Conservation (phyloP, 2,329 filamentous ascomycete genomes). For the Colletotrichum abscissum region DNA sequence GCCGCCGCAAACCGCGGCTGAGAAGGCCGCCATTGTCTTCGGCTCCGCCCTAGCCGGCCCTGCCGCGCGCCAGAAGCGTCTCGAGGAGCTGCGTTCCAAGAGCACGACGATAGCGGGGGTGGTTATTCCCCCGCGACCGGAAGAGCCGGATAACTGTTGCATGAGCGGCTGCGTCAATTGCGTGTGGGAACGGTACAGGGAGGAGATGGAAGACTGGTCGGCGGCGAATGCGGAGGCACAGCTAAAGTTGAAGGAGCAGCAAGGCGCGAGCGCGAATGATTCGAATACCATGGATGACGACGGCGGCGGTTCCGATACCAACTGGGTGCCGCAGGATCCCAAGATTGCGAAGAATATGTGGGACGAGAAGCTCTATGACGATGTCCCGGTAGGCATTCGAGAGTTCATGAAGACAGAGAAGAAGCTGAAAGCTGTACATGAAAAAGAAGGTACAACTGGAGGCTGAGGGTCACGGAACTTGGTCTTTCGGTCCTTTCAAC, state of each 20-base stretch:
- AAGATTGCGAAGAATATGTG: constrained; percentile 64
- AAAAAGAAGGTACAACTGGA: constrained; percentile 62
- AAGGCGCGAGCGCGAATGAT: constrained; percentile 36
- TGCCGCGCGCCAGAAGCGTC: constrained; percentile 71
- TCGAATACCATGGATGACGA: constrained; percentile 80
- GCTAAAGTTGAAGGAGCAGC: constrained; percentile 54
- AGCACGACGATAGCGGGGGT: constrained; percentile 81
- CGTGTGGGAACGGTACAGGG: constrained; percentile 92
- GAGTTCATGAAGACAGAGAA: constrained; percentile 99
- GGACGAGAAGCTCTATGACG: constrained; percentile 78
- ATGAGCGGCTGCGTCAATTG: constrained; percentile 99
- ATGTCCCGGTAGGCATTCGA: constrained; percentile 89
- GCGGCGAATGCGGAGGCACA: constrained; percentile 73
- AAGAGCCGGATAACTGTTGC: constrained; percentile 97
- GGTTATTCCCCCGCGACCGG: constrained; percentile 82
- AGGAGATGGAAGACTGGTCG: constrained; percentile 93
- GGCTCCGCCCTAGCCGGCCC: constrained; percentile 83
- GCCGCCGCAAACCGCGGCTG: constrained; percentile 60
- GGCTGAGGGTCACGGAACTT: constrained; percentile 45
- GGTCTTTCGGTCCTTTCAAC: background rate
- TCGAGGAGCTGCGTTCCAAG: constrained; percentile 66
- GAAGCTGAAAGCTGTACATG: constrained; percentile 81
- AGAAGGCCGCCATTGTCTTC: constrained; percentile 78
- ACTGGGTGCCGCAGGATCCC: constrained; percentile 64
- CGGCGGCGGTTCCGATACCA: constrained; percentile 78